Conservation (phyloP, 2,329 filamentous ascomycete species). For the Coniochaeta pulveracea region DNA sequence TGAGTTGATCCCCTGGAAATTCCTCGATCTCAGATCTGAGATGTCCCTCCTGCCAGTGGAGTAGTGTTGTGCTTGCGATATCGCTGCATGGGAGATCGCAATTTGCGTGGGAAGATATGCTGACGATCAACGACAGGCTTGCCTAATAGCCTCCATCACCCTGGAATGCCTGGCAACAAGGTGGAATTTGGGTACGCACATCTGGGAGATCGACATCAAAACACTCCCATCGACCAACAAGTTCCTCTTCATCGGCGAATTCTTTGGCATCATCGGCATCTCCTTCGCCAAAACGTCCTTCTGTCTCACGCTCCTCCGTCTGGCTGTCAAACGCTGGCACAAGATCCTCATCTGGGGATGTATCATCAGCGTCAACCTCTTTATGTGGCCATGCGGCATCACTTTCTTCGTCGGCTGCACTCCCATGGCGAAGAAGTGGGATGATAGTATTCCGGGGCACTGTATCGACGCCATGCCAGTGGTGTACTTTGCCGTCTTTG, state of each 20-base stretch:
- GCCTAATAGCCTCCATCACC: not conserved
- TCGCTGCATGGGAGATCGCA: too few species aligned
- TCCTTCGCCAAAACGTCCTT: constrained; percentile 5
- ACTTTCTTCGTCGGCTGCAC: constrained; percentile 4
- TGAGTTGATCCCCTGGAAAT: not conserved
- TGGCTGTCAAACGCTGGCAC: constrained; percentile 4
- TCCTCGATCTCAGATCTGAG: too few species aligned
- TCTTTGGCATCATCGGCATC: constrained; percentile 3
- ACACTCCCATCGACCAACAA: not conserved
- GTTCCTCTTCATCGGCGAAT: constrained; percentile 1
- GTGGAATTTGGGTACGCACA: not conserved
- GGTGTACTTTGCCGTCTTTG: not conserved
- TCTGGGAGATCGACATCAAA: not conserved
- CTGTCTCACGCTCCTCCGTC: constrained; percentile 4
- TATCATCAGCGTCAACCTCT: constrained; percentile 4
- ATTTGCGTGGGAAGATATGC: not conserved
- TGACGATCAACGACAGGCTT: not conserved
- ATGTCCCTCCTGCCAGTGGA: too few species aligned
- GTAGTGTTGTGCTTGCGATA: too few species aligned
- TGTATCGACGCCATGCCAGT: not conserved
- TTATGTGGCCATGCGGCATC: constrained; percentile 3
- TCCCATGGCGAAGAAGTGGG: not conserved
- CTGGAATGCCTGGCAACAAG: not conserved
- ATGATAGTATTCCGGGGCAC: not conserved
- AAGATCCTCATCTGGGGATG: constrained; percentile 4